Evolutionary conservation across 352 stramenopile species (phyloP), one percentile per base, ranked within the genome.

Genomic region (Globisporangium recalcitrans): DNA sequence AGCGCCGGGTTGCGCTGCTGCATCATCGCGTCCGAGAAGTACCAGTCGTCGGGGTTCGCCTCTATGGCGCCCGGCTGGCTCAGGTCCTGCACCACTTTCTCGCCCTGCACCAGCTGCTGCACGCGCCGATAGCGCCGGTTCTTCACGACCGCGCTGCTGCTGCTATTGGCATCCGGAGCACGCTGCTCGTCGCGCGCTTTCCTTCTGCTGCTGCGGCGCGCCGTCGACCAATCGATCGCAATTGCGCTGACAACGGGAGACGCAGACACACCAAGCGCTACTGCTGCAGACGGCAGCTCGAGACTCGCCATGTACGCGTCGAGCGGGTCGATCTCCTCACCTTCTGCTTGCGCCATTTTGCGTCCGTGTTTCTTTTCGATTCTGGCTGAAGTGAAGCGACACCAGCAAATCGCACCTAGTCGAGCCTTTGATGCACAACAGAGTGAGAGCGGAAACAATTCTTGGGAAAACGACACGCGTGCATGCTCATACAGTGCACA

Each of bases 21-120:
- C 80, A 95, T 95, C 65, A 77, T 80, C 24, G 74, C 73, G 63
- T 93, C 83, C 9, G 83, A 93, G 61, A 95, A 95, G 65, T 88
- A 95, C 42, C 60, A 67, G 60, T 85, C 74, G 21, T 67, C 64
- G 6, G 67, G 64, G 29, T 65, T 61, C n/a, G 22, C 22, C 40
- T 57, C 51, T 36, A 53, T 52, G 16, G 57, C 52, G 0, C 52
- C 54, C 1, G 61, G 52, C 34, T 57, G 61, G 8, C 52, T 62
- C 19, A 47, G 24, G 24, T 67, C 61, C 16, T 62, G 61, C 32
- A n/a, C 44, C 3, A n/a, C 26, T 21, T 70, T 57, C 8, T 63
- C 62, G 8, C 51, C 40, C 24, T 64, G 26, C 13, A 91, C 55
- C 10, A 95, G 62, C 62, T 93, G 82, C 69, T 90, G 80, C 34